These are phyloP conservation scores for Zarea fungicola DNA, from an alignment of 2,329 filamentous ascomycete species.

Conservation along the genomic window DNA sequence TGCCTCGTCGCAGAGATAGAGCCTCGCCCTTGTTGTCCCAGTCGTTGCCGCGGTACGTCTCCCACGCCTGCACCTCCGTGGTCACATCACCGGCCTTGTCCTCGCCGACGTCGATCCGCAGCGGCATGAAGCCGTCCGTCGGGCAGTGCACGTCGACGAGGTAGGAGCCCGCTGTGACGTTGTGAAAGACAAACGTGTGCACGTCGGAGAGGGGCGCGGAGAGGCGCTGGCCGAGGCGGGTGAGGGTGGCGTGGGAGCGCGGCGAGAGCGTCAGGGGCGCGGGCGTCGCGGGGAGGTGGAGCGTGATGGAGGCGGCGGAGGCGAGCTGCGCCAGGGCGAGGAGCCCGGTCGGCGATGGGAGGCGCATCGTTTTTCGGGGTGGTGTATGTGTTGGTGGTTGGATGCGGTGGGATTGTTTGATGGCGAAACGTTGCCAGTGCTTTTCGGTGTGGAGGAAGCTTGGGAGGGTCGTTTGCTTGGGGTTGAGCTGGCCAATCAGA, in stretches of 20 bases:
- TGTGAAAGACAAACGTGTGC: conserved; percentile 71
- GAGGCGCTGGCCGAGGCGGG: conserved; percentile 32
- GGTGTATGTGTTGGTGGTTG: not conserved
- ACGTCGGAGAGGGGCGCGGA: conserved; percentile 59
- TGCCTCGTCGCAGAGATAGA: conserved; percentile 36
- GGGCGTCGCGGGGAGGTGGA: conserved; percentile 43
- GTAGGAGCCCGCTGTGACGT: conserved; percentile 69
- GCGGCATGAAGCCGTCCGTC: conserved; percentile 69
- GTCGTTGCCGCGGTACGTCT: conserved; percentile 83
- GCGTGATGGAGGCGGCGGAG: conserved; percentile 31
- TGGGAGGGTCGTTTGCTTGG: no score
- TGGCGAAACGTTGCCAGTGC: not conserved
- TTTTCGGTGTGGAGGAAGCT: no score
- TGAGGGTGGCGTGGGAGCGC: conserved; percentile 60
- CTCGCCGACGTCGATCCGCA: conserved; percentile 67
- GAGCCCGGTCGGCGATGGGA: conserved; percentile 28
- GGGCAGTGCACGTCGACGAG: conserved; percentile 74
- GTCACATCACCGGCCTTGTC: conserved; percentile 34
- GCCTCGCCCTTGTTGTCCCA: conserved; percentile 80
- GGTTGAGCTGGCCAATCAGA: no score
- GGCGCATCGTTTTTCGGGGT: conserved; percentile 36
- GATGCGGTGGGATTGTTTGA: not conserved
- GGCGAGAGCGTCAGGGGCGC: conserved; percentile 54
- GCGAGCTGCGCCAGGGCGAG: conserved; percentile 30
- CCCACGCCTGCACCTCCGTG: conserved; percentile 59